Conservation (phyloP, 495 filamentous ascomycete species). For the Penicillium mononematosum region DNA sequence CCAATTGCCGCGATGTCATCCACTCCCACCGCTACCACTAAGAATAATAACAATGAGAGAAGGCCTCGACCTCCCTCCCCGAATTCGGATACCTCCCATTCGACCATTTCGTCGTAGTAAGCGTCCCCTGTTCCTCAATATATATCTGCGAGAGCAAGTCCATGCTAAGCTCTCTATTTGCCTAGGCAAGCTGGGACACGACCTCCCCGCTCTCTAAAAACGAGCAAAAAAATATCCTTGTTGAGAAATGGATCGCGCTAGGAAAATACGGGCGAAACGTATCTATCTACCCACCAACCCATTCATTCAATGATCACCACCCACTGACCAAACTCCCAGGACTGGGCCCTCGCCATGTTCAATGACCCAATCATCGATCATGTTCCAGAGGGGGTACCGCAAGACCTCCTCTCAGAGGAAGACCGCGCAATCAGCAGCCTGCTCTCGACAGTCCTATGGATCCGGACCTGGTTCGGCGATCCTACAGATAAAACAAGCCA, state of each 20-base stretch:
- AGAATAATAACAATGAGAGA: slow-evolving; percentile 1
- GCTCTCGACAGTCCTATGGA: slow-evolving; percentile 8
- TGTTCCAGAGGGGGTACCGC: not conserved
- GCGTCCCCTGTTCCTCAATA: not conserved
- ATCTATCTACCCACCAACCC: slow-evolving; percentile 1
- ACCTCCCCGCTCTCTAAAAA: not conserved
- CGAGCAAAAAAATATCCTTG: slow-evolving; percentile 4
- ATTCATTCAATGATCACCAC: slow-evolving; percentile 1
- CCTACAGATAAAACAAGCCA: slow-evolving; percentile 1
- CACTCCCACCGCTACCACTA: no score
- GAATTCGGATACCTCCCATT: slow-evolving; percentile 1
- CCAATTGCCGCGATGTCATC: no score
- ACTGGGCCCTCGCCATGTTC: slow-evolving; percentile 1
- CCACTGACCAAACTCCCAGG: not conserved
- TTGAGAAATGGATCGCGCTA: slow-evolving; percentile 7
- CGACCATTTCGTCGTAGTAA: slow-evolving; percentile 5
- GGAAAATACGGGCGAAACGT: slow-evolving; percentile 5
- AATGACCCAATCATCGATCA: slow-evolving; percentile 1
- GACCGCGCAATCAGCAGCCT: slow-evolving; percentile 12
- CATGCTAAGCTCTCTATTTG: not conserved
- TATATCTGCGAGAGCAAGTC: not conserved
- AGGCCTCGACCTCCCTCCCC: slow-evolving; percentile 4
- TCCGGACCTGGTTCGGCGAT: slow-evolving; percentile 21
- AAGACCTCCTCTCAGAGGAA: slow-evolving; percentile 4
- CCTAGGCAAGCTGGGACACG: slow-evolving; percentile 2